A percentile compares a stretch with the other conserved stretches of the same genome.
phyloP scores from a whole-genome alignment of 192 early-diverging fungal genomes.

The Gonapodya prolifera region DNA sequence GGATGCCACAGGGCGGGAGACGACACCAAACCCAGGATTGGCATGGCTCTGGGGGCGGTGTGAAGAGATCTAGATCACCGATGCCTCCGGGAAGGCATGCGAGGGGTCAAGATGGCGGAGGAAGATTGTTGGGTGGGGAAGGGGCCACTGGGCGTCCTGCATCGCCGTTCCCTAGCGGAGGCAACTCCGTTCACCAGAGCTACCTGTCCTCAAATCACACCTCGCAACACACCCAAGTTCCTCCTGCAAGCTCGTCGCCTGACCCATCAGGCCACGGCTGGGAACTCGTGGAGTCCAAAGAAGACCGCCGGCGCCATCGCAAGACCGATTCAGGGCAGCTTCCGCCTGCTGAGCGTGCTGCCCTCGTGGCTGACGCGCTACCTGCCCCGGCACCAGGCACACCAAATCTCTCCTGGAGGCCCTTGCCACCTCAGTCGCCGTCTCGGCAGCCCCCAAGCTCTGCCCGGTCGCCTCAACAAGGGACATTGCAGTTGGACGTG shows the following conservation, averaged over 20 bases:
- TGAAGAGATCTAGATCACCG: neutral
- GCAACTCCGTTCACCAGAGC: too few relatives aligned
- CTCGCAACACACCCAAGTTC: too few relatives aligned
- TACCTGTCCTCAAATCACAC: too few relatives aligned
- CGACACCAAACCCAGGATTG: neutral
- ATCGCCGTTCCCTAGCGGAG: too few relatives aligned
- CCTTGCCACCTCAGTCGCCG: neutral
- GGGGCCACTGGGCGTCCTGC: too few relatives aligned
- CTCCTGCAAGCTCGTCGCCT: too few relatives aligned
- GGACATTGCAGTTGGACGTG: neutral
- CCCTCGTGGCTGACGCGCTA: neutral
- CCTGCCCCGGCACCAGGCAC: neutral
- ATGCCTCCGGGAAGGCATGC: neutral
- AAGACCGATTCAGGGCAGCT: neutral
- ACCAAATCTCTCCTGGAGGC: neutral
- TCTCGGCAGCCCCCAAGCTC: neutral
- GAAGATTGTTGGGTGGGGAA: too few relatives aligned
- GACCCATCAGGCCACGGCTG: neutral
- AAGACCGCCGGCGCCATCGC: neutral
- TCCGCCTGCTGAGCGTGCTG: neutral
- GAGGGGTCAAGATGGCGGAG: neutral
- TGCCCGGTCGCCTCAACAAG: neutral
- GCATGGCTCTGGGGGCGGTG: neutral
- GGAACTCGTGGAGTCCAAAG: neutral
- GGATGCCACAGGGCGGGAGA: neutral